These are phyloP conservation scores for Fraxinus nigra DNA, from an alignment of 305 asterid genomes.

Conservation along the genomic window DNA sequence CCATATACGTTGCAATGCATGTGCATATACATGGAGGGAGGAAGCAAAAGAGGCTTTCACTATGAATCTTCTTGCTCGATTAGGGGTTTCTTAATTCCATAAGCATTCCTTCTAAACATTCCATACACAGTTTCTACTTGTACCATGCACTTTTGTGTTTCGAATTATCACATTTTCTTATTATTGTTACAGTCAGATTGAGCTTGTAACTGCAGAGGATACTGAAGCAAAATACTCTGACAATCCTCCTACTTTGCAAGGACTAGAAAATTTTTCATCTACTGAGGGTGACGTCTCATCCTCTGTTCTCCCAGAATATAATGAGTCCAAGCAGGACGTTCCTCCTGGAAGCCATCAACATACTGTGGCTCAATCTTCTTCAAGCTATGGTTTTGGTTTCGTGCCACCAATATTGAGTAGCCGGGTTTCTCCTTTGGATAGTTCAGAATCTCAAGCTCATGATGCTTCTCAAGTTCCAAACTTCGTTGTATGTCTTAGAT, in stretches of 20 bases:
- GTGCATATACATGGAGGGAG: background rate
- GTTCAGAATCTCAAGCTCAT: slow-evolving; percentile 62
- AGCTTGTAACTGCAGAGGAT: slow-evolving; percentile 45
- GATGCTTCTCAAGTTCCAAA: slow-evolving; percentile 68
- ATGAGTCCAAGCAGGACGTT: slow-evolving; percentile 54
- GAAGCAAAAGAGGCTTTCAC: background rate
- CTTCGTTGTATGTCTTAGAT: slow-evolving; percentile 57
- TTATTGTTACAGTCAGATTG: slow-evolving; percentile 51
- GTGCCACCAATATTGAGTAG: slow-evolving; percentile 56
- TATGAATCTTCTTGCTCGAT: background rate
- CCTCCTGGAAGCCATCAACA: slow-evolving; percentile 56
- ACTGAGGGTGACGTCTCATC: slow-evolving; percentile 58
- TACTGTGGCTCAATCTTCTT: slow-evolving; percentile 49
- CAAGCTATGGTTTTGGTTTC: slow-evolving; percentile 57
- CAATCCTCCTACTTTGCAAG: slow-evolving; percentile 42
- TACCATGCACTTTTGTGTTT: background rate
- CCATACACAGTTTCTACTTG: slow-evolving; percentile 2
- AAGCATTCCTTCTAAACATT: background rate
- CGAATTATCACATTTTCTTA: slow-evolving; percentile 17
- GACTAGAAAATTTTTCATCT: slow-evolving; percentile 38
- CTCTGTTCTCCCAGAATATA: slow-evolving; percentile 41
- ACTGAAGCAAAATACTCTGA: slow-evolving; percentile 46
- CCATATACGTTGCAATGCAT: background rate
- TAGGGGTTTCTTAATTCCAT: background rate
- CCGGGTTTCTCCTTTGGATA: slow-evolving; percentile 62